A percentile compares a stretch with the other conserved stretches of the same genome.
Conservation (phyloP, 2,329 filamentous ascomycete species). For the Aspergillus niger region DNA sequence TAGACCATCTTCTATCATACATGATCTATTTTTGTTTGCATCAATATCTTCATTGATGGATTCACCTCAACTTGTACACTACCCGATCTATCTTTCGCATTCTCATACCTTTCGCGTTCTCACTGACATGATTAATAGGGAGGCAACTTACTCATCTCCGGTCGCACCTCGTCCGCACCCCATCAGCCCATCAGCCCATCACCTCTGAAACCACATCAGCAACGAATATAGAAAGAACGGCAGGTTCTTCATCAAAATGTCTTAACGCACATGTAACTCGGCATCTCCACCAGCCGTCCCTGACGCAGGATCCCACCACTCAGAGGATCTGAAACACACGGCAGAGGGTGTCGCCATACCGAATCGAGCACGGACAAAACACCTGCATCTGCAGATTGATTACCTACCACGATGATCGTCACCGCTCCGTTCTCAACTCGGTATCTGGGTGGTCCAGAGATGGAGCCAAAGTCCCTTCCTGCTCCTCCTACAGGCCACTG, state of each 20-base stretch:
- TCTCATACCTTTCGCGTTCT: too few relatives aligned
- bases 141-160: too few relatives aligned
- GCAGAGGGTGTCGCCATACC: slow-evolving; percentile 7
- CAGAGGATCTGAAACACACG: background rate
- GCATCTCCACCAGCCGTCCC: background rate
- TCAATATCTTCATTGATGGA: too few relatives aligned
- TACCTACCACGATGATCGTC: slow-evolving; percentile 10
- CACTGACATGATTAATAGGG: too few relatives aligned
- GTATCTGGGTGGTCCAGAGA: background rate
- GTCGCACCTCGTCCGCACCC: too few relatives aligned
- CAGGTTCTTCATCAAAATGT: background rate
- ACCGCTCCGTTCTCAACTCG: background rate
- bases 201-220: background rate
- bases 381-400: slow-evolving; percentile 15
- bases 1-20: too few relatives aligned
- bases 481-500: background rate
- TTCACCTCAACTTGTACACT: too few relatives aligned
- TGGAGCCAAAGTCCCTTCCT: background rate
- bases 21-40: too few relatives aligned
- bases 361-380: slow-evolving; percentile 22
- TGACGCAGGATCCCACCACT: background rate
- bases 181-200: too few relatives aligned
- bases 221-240: background rate
- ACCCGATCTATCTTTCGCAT: too few relatives aligned
- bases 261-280: background rate